A percentile compares a stretch with the other conserved stretches of the same genome.
Conservation (phyloP, 1,284 basidiomycete genomes). For the Ustilago nuda region DNA sequence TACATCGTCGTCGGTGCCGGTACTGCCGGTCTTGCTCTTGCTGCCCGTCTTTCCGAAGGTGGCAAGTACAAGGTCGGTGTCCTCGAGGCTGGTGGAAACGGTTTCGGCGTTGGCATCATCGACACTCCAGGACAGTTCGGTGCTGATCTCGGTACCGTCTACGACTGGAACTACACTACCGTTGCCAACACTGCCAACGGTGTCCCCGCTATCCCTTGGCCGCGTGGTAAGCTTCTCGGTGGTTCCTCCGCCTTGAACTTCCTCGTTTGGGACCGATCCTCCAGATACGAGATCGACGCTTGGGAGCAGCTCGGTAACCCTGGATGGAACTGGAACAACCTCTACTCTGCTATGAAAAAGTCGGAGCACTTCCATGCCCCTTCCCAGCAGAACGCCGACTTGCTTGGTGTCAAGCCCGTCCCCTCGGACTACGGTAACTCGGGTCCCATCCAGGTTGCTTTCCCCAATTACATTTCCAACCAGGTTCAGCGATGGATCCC, state of each 20-base stretch:
- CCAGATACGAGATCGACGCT: slow-evolving; percentile 65
- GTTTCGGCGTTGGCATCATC: slow-evolving; percentile 54
- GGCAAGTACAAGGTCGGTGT: slow-evolving; percentile 61
- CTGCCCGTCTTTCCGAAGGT: slow-evolving; percentile 59
- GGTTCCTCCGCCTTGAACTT: slow-evolving; percentile 69
- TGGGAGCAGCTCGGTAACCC: slow-evolving; percentile 61
- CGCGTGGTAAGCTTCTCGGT: slow-evolving; percentile 67
- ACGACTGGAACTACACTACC: slow-evolving; percentile 63
- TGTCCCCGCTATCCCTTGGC: slow-evolving; percentile 51
- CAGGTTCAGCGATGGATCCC: slow-evolving; percentile 55
- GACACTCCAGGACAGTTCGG: slow-evolving; percentile 59
- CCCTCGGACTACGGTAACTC: slow-evolving; percentile 59
- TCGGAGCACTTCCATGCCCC: slow-evolving; percentile 64
- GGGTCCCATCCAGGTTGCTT: slow-evolving; percentile 64
- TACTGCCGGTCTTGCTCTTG: slow-evolving; percentile 71
- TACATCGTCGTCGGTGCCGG: slow-evolving; percentile 72
- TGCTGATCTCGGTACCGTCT: slow-evolving; percentile 52
- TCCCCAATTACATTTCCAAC: slow-evolving; percentile 60
- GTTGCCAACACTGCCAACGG: slow-evolving; percentile 36
- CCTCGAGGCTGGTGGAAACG: slow-evolving; percentile 58
- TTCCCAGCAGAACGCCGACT: slow-evolving; percentile 49
- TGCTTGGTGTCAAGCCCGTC: slow-evolving; percentile 53
- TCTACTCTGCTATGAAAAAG: slow-evolving; percentile 70
- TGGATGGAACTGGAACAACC: slow-evolving; percentile 69
- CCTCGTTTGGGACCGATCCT: slow-evolving; percentile 68